Evolutionary conservation across 2,329 filamentous ascomycete species (phyloP).

Genomic region (Fusarium decemcellulare): DNA sequence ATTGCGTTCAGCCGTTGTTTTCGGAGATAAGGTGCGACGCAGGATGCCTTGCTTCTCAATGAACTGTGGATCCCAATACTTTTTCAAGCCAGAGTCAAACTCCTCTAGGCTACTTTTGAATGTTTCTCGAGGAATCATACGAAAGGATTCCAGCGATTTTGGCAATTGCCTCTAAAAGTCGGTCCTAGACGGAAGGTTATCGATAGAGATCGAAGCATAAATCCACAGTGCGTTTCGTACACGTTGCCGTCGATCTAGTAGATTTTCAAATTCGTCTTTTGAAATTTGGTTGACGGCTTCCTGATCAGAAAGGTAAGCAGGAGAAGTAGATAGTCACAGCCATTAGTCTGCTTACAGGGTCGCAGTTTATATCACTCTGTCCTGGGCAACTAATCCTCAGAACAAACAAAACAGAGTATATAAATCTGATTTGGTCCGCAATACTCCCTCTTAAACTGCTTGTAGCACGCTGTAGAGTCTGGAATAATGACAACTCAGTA

Average conservation of each 20-base stretch:
- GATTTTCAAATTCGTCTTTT: not conserved
- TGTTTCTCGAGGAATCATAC: not conserved
- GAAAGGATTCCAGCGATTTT: not conserved
- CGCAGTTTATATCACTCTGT: not conserved
- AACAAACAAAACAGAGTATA: not conserved
- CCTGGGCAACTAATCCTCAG: not conserved
- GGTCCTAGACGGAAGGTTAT: not conserved
- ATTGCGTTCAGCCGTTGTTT: no score
- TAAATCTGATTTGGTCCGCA: not conserved
- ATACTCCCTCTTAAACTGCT: not conserved
- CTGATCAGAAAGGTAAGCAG: not conserved
- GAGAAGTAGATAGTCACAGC: not conserved
- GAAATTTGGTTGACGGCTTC: not conserved
- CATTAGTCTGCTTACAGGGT: not conserved
- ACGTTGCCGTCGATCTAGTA: not conserved
- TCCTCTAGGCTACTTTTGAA: not conserved
- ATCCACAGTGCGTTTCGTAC: constrained; percentile 1
- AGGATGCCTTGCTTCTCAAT: no score
- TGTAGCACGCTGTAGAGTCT: not conserved
- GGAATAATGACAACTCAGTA: not conserved
- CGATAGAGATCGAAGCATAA: not conserved
- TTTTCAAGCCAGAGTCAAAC: not conserved
- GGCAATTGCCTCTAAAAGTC: not conserved
- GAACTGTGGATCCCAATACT: no score
- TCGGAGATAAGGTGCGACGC: no score